Evolutionary conservation across 495 filamentous ascomycete genomes (phyloP).

Genomic region (Xylaria castorea): DNA sequence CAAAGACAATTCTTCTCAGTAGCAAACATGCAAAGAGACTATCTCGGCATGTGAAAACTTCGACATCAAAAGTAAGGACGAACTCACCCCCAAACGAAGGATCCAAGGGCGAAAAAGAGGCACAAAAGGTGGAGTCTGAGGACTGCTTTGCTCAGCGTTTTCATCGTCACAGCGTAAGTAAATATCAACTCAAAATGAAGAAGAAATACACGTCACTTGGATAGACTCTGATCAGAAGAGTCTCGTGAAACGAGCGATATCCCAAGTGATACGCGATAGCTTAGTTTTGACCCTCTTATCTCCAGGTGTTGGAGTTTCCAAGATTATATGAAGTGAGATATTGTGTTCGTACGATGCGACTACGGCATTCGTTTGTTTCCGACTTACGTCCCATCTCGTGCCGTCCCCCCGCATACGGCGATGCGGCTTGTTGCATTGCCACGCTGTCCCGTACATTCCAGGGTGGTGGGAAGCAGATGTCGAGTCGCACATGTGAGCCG

Average conservation of each 20-base stretch:
- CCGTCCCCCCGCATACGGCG: conserved; percentile 4
- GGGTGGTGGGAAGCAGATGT: not conserved
- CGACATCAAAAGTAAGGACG: not conserved
- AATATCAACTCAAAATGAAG: not conserved
- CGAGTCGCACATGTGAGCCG: conserved; percentile 9
- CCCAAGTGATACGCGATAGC: not conserved
- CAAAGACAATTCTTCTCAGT: not conserved
- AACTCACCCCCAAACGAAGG: conserved; percentile 66
- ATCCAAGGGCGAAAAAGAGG: conserved; percentile 61
- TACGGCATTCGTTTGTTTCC: not conserved
- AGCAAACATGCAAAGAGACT: not conserved
- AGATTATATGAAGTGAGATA: not conserved
- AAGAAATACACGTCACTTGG: not conserved
- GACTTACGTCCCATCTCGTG: not conserved
- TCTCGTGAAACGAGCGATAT: not conserved
- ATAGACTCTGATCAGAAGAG: not conserved
- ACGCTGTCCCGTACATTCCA: not conserved
- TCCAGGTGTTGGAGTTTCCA: not conserved
- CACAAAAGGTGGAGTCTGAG: conserved; percentile 55
- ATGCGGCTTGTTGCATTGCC: not conserved
- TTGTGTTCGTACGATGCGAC: conserved; percentile 10
- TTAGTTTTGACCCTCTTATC: not conserved
- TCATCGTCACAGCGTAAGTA: conserved; percentile 24
- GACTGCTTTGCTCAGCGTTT: conserved; percentile 44
- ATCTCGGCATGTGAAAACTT: not conserved